Base-by-base conservation (phyloP, 2,329 filamentous ascomycete genomes). In the Cladosporium sp. region DNA sequence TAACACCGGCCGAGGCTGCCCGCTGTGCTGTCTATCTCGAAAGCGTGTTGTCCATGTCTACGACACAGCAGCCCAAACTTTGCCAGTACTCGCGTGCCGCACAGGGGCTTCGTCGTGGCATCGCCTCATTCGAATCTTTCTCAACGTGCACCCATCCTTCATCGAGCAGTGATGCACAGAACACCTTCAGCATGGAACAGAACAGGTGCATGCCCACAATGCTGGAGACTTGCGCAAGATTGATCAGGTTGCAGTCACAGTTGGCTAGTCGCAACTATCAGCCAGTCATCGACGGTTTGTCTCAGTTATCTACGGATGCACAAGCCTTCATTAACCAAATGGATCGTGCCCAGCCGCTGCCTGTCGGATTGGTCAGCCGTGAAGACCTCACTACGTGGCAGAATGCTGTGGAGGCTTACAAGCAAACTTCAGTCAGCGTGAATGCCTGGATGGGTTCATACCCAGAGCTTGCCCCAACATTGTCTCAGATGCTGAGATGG, bases 1-100 rank as follows among this genome's bases (percentile, higher is more conserved):
- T 99, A 46, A 96, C 90, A 53, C 85, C 88, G 49, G 89, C 91
- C 10, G 92, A 97, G 71, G 85, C 95, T 8, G 84, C 86, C 49
- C 86, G 93, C 73, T 93, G 92, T 75, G 85, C 91, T 58, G 92
- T 92, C 0, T 91, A 91, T 69, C 81, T 97, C n/a, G 95, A 99
- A 76, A 92, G 93, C 28, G 84, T 97, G 66, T 81, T 98, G 32
- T 84, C 89, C 66, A 79, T 65, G 63, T 58, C 63, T 28, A 65
- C 48, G 3, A 46, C 54, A 5, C 63, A 65, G 56, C 63, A 65
- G 23, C 26, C 39, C 16, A 65, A 58, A 30, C 63, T 65, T 14
- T 63, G 60, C 18, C 60, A 56, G 28, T 63, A 56, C n/a, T 54
- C 49, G 25, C 28, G 46, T 13, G 34, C 21, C 4, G 49, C 60